Percentiles rank a stretch among this genome's conserved stretches.
Evolutionary conservation across 257 asterid genomes (phyloP).

Genomic region (Solanum gracilifrons): DNA sequence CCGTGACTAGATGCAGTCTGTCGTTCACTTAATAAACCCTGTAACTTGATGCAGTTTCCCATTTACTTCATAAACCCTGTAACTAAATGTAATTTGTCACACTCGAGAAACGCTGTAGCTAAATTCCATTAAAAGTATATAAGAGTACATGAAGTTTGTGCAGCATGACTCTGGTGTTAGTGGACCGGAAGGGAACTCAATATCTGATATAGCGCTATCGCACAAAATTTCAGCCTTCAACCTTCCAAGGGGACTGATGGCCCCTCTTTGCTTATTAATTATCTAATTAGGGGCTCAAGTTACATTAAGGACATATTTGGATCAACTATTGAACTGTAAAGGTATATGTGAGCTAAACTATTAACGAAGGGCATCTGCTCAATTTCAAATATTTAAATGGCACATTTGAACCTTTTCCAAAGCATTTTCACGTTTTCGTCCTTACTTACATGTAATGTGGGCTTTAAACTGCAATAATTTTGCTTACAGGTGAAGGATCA

Average conservation of each 20-base stretch:
- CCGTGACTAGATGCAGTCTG: not conserved
- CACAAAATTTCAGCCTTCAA: not conserved
- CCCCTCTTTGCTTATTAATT: not conserved
- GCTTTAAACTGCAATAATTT: not conserved
- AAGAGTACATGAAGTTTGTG: not conserved
- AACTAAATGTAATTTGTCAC: not conserved
- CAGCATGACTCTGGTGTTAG: not conserved
- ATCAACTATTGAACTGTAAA: not conserved
- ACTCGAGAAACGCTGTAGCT: not conserved
- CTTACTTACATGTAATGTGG: not conserved
- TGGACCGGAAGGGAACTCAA: not conserved
- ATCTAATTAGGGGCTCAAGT: not conserved
- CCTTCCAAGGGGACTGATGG: not conserved
- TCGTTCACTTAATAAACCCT: not conserved
- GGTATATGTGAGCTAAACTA: not conserved
- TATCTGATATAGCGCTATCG: not conserved
- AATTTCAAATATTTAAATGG: not conserved
- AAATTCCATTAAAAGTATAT: not conserved
- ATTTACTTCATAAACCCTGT: not conserved
- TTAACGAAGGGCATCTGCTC: not conserved
- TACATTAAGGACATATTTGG: not conserved
- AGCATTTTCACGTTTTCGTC: not conserved
- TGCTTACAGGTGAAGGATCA: slow-evolving; percentile 64
- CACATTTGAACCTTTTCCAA: not conserved
- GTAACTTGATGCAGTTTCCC: not conserved